These are phyloP conservation scores for Aspergillus tubingensis DNA, from an alignment of 2,329 filamentous ascomycete species.

Conservation along the genomic window DNA sequence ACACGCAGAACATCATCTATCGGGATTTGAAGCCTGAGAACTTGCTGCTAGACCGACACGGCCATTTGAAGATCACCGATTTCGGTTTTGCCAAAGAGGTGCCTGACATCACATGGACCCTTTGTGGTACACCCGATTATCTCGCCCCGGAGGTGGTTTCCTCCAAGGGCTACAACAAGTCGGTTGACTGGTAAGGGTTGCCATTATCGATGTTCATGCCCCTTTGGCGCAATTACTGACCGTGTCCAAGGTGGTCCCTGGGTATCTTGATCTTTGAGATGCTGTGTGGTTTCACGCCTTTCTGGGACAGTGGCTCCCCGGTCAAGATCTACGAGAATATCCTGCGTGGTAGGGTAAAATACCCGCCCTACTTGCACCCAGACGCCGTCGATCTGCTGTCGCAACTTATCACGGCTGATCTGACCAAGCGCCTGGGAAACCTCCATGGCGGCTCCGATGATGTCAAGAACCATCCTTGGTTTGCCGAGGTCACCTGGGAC, in stretches of 20 bases:
- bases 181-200: conserved; percentile 83
- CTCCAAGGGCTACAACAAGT: conserved; percentile 99
- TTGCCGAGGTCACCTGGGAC: conserved; percentile 97
- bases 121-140: conserved; percentile 97
- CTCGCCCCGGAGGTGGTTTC: conserved; percentile 97
- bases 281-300: conserved; percentile 97
- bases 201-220: not conserved
- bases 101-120: conserved; percentile 97
- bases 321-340: conserved; percentile 99
- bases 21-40: conserved; percentile 97
- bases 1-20: conserved; percentile 95
- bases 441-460: conserved; percentile 86
- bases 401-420: conserved; percentile 87
- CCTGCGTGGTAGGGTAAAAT: conserved; percentile 91
- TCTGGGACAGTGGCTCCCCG: conserved; percentile 96
- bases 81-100: conserved; percentile 99
- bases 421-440: conserved; percentile 94
- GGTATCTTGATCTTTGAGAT: conserved; percentile 99
- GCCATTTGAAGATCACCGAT: conserved; percentile 95
- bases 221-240: conserved; percentile 1
- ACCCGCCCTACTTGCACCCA: conserved; percentile 90
- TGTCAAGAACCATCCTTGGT: conserved; percentile 95
- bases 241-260: conserved; percentile 79
- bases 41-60: conserved; percentile 84
- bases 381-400: conserved; percentile 92